Evolutionary conservation across 75 land plant genomes (phyloP), one percentile per base, ranked within the genome.

Genomic region (Cunninghamia lanceolata): DNA sequence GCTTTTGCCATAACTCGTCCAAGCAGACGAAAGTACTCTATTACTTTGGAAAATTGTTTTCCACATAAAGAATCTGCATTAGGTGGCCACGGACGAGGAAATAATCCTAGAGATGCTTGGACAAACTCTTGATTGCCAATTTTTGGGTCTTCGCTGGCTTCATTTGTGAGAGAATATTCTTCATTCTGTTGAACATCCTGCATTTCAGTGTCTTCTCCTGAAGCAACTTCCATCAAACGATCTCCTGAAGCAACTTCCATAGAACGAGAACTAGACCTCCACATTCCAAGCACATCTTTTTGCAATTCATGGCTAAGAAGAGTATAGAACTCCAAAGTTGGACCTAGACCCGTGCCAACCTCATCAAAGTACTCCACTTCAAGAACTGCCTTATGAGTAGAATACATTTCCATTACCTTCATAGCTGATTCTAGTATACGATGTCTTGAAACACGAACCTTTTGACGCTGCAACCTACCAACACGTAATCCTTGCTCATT

Each of bases 1-100:
- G 96, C 93, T 90, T 92, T 96, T 46, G 93, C 97, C 36, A 94
- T 92, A 52, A 94, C 76, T 86, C 90, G 90, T 4, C 97, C 97
- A 70, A 94, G 88, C 81, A 96, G 94, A 35, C 75, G 75, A 85
- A 96, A 96, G 63, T 90, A 89, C 74, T 91, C 88, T 36, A 89
- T 78, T 42, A 91, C 92, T 42, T 91, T 90, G 83, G 89, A 82
- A 36, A 89, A 88, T 32, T 88, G 70, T 56, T 39, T 59, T 38
- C 87, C 91, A 77, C 80, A 32, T 0, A 50, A 85, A 28, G 82
- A 32, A 83, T 59, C 53, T 15, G 78, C 28, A 70, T 86, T 36
- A 66, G 86, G 43, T 46, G 90, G 85, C 96, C 92, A 93, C 56
- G 98, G 98, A 35, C 94, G 91, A 63, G 98, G 98, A 88, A 94